Evolutionary conservation across 2,329 filamentous ascomycete genomes (phyloP), one percentile per base, ranked within the genome.

Genomic region (Colletotrichum simmondsii): DNA sequence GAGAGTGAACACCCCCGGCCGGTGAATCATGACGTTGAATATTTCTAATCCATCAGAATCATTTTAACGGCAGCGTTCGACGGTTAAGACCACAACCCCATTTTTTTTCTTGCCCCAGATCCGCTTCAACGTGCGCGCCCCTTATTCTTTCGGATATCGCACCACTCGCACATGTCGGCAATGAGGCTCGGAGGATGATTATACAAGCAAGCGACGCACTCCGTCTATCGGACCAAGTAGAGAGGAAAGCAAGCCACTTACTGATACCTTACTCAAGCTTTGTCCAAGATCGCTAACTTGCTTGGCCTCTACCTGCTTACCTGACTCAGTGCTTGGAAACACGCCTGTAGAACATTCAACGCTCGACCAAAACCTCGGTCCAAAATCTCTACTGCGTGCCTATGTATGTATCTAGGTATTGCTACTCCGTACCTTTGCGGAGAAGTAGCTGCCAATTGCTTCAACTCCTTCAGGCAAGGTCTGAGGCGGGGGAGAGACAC

Each of bases 111-210:
- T 28, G 24, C 32, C 32, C 22, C 35, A 42, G 22, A 30, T n/a
- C 6, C 14, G n/a, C 62, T 59, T 49, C 12, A 12, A 24, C 35
- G 8, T 57, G 14, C 26, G 28, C 26, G 24, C 14, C 16, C 22
- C 32, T 30, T 30, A 19, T 26, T 16, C 24, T 30, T 26, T 28
- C 26, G 26, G 49, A 22, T 49, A 68, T 68, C 37, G 69, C 30
- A 24, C 69, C 69, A 63, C 58, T 72, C 49, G 26, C 56, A 52
- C 57, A 49, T 57, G 16, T 57, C 14, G 30, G 46, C 28, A 64
- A n/a, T 52, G 53, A 64, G 19, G n/a, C 30, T 53, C 22, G 30
- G 49, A 22, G 46, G 24, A 26, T 6, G 32, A 35, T 4, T 35
- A 12, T 35, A 35, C 32, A 35, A 35, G 32, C 32, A 35, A 35